Percentiles rank a stretch among this genome's conserved stretches.
Conservation (phyloP, 2,329 filamentous ascomycete species). For the Cladosporium oxysporum region DNA sequence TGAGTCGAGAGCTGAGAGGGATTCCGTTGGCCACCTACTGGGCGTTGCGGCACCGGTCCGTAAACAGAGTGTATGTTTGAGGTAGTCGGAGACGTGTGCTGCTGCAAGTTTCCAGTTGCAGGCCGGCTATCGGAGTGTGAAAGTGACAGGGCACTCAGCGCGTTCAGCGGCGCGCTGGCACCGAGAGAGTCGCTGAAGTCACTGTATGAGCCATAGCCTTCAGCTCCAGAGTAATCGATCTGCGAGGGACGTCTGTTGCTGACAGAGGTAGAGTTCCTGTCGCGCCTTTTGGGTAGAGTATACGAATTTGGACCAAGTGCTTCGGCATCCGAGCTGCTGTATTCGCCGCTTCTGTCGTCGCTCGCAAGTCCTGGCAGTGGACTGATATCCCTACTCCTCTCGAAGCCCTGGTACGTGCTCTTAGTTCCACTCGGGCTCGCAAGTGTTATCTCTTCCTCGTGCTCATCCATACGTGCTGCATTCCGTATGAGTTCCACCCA, state of each 20-base stretch:
- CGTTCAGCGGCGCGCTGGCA: conserved; percentile 35
- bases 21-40: conserved; percentile 49
- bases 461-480: conserved; percentile 82
- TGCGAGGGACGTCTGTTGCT: conserved; percentile 60
- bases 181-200: conserved; percentile 66
- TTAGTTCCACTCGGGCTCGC: conserved; percentile 63
- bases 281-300: conserved; percentile 29
- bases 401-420: conserved; percentile 48
- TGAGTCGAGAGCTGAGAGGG: conserved; percentile 62
- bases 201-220: conserved; percentile 72
- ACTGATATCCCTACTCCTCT: conserved; percentile 36
- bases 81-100: conserved; percentile 17
- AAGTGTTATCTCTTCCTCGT: conserved; percentile 80
- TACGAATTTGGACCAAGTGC: conserved; percentile 24
- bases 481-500: conserved; percentile 83
- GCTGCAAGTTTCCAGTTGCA: conserved; percentile 33
- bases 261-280: conserved; percentile 34
- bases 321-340: conserved; percentile 51
- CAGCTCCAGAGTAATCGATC: conserved; percentile 62
- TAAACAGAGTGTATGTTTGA: conserved; percentile 38
- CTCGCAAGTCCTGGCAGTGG: conserved; percentile 14
- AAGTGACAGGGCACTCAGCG: conserved; percentile 38
- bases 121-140: conserved; percentile 34
- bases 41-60: conserved; percentile 34
- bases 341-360: conserved; percentile 26